A percentile compares a stretch with the other conserved stretches of the same genome.
phyloP scores from a whole-genome alignment of 805 yeast species.

The Brettanomyces naardenensis region DNA sequence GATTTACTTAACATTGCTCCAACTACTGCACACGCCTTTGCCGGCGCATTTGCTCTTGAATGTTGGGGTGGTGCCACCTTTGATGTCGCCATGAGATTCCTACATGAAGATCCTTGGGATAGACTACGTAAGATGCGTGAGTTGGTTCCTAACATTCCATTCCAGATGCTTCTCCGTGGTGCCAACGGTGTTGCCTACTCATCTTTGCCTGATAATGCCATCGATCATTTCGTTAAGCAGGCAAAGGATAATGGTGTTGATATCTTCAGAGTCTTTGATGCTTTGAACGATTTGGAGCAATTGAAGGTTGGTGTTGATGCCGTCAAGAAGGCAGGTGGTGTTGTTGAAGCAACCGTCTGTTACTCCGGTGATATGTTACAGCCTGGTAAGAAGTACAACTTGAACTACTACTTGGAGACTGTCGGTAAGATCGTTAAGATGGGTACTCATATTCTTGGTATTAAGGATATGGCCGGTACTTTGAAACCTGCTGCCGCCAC shows the following conservation, averaged over 20 bases:
- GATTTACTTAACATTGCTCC: slow-evolving; percentile 91
- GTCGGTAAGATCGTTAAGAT: slow-evolving; percentile 77
- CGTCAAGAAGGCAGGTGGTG: slow-evolving; percentile 97
- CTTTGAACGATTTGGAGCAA: slow-evolving; percentile 94
- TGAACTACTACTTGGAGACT: slow-evolving; percentile 77
- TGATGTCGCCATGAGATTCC: slow-evolving; percentile 97
- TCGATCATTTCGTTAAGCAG: slow-evolving; percentile 91
- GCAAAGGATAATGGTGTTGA: slow-evolving; percentile 97
- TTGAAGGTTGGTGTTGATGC: slow-evolving; percentile 97
- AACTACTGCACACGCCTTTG: slow-evolving; percentile 82
- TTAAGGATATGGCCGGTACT: slow-evolving; percentile 99
- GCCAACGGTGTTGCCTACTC: slow-evolving; percentile 99
- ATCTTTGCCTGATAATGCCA: slow-evolving; percentile 96
- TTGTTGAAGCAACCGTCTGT: slow-evolving; percentile 96
- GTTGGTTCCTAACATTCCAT: slow-evolving; percentile 95
- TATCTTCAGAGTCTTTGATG: slow-evolving; percentile 96
- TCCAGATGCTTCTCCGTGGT: slow-evolving; percentile 98
- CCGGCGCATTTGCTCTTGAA: slow-evolving; percentile 90
- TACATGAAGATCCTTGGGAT: slow-evolving; percentile 98
- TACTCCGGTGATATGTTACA: slow-evolving; percentile 98
- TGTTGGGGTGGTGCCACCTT: slow-evolving; percentile 99
- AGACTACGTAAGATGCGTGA: slow-evolving; percentile 82
- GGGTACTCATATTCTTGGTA: slow-evolving; percentile 97
- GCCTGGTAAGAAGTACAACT: slow-evolving; percentile 92
- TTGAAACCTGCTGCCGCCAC: slow-evolving; percentile 92